Evolutionary conservation across 1,284 basidiomycete species (phyloP), one percentile per base, ranked within the genome.

Genomic region (Fomitopsis schrenkii): DNA sequence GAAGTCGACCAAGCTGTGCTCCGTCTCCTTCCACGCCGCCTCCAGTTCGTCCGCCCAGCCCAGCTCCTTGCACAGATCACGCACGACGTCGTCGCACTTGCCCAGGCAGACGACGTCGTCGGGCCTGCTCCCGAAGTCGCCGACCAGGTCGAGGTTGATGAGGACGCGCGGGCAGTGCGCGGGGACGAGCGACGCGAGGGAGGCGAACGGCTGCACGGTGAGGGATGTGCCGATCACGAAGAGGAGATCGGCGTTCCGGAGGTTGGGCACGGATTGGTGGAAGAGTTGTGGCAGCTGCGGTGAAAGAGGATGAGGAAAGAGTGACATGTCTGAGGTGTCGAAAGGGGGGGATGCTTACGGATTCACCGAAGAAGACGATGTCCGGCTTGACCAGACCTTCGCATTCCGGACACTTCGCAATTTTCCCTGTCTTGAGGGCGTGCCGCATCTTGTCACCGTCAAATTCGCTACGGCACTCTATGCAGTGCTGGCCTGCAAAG

Each of bases 281-380:
- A 92, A 93, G 35, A 74, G 73, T 0, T 74, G 68, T 0, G 90
- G 89, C 6, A 91, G 80, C 88, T 89, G 63, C 14, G 50, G 17
- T 10, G 36, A 22, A 52, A 8, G 26, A 26, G 3, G n/a, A 46
- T 26, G 55, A 58, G 33, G 60, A 30, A 19, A 35, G 14, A 15
- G 4, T 17, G 15, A 45, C 19, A 19, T 14, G 6, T 30, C 12
- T 38, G 6, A 40, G 36, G 28, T 56, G 14, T 2, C 10, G 19
- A 19, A 35, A 15, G n/a, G 9, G 5, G 5, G 40, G 44, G 75
- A 36, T 48, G 22, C 85, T 36, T 69, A 90, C 90, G 48, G 79
- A 68, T 76, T 97, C 95, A 54, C 95, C 95, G 70, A 97, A 97
- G 76, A 97, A 96, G n/a, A 96, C 93, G 54, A 97, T 97, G 70